phyloP scores from a whole-genome alignment of 2,329 filamentous ascomycete genomes.

The Boeremia exigua region DNA sequence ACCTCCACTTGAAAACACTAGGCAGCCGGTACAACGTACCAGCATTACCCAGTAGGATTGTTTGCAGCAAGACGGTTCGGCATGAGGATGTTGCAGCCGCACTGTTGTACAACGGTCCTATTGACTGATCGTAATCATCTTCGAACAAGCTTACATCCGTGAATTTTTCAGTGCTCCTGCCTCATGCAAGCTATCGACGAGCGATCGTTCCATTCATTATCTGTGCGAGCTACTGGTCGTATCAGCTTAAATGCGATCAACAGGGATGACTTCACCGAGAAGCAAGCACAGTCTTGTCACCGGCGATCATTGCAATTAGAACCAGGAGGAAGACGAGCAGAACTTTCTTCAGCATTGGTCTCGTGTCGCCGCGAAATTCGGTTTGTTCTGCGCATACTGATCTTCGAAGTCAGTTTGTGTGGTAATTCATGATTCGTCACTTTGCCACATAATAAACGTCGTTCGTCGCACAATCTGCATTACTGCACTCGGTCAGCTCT shows the following conservation, averaged over 20 bases:
- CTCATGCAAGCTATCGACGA: conserved; percentile 23
- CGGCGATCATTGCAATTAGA: conserved; percentile 21
- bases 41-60: conserved; percentile 6
- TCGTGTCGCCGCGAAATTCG: background rate
- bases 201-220: conserved; percentile 13
- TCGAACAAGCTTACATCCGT: conserved; percentile 21
- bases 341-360: background rate
- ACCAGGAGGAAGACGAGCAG: background rate
- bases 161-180: conserved; percentile 17
- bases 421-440: background rate
- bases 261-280: conserved; percentile 24
- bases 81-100: conserved; percentile 33
- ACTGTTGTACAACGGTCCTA: conserved; percentile 35
- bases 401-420: background rate
- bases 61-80: conserved; percentile 30
- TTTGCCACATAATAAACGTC: conserved; percentile 18
- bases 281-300: conserved; percentile 20
- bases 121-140: conserved; percentile 19
- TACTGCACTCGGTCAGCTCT: conserved; percentile 23
- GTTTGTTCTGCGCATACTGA: background rate
- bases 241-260: conserved; percentile 28
- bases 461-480: conserved; percentile 26
- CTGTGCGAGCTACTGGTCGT: conserved; percentile 19
- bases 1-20: conserved; percentile 22
- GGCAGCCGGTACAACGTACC: conserved; percentile 13